Base-by-base conservation (phyloP, 345 rosid species). In the Salix brachista region DNA sequence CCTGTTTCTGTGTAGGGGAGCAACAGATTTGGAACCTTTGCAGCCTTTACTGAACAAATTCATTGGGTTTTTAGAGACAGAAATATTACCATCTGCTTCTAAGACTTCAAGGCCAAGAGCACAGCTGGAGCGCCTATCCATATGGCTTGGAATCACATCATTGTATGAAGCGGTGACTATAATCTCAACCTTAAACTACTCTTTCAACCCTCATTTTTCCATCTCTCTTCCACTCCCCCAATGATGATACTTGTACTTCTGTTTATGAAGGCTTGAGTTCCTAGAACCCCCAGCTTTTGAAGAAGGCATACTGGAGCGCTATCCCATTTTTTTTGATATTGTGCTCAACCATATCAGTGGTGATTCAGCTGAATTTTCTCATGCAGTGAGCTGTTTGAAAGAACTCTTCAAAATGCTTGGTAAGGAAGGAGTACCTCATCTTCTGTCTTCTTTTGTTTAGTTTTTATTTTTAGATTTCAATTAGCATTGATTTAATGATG, bases 111-210 rank as follows among this genome's bases (percentile, higher is more conserved):
- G 97, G 87, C 92, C 98, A 56, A 87, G 94, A 83, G 84, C 81
- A 17, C 81, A 82, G 83, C 86, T 91, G 65, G 96, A 96, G 61
- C 98, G 89, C 73, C 67, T 86, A 70, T 80, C 96, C 62, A 86
- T 91, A 86, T 96, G 98, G 98, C 89, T 91, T 75, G 99, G 99
- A 79, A 88, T 96, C 84, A 90, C 94, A 80, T 93, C 99, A 81
- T 77, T 96, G 99, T 96, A 88, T 73, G 91, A 83, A 80, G 66
- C 70, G 48, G 67, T 73, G 77, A 72, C 83, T 80, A 13, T 73
- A 80, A 79, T 62, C 75, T 75, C 54, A 72, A 69, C 65, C 71
- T 69, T 74, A 48, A 72, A 36, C 46, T 25, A 30, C 23, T 34
- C 2, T 70, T 85, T 60, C 5, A 18, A 70, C 52, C 67, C 41